Base-by-base conservation (phyloP, 2,329 filamentous ascomycete species). In the Helotiales sp. region DNA sequence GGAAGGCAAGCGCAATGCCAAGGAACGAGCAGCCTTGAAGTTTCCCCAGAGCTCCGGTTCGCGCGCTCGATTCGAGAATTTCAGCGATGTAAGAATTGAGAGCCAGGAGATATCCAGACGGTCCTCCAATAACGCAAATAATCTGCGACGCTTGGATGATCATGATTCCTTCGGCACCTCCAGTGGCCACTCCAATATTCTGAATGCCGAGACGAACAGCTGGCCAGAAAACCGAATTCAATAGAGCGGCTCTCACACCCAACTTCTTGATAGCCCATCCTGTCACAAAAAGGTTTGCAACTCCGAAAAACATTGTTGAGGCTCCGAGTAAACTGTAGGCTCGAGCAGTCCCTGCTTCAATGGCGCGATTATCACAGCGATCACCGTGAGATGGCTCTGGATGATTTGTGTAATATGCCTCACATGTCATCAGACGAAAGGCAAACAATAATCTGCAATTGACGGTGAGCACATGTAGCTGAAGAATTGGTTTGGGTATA, bases 381-480 rank as follows among this genome's bases (percentile, higher is more conserved):
- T 89, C 85, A 3, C 77, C 72, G 1, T 82, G 83, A 10, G 78
- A 71, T 59, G 80, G 85, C 0, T 83, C 82, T 13, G 85, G 82
- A 72, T 91, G 85, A 2, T 80, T 80, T 40, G 82, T 79, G 77
- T 92, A 93, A 76, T 88, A 93, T 61, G 85, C 84, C 63, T 92
- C 87, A 77, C 90, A 93, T 59, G 87, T 88, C 89, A 92, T 92
- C 1, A 91, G 75, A 65, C 88, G 87, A 72, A 92, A 91, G 26
- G 89, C 87, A 76, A 90, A 91, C 54, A 91, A 77, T 6, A 85
- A 30, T 20, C 71, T 72, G 50, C 26, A 37, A 24, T 45, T 11
- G 20, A 52, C 1, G 49, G 20, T 52, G 20, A 45, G 32, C 22
- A 49, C 26, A 24, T 50, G 24, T 52, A 37, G 50, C 15, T 10